Base-by-base conservation (phyloP, 2,329 filamentous ascomycete species). In the Paracorniculantispora psalliotae region DNA sequence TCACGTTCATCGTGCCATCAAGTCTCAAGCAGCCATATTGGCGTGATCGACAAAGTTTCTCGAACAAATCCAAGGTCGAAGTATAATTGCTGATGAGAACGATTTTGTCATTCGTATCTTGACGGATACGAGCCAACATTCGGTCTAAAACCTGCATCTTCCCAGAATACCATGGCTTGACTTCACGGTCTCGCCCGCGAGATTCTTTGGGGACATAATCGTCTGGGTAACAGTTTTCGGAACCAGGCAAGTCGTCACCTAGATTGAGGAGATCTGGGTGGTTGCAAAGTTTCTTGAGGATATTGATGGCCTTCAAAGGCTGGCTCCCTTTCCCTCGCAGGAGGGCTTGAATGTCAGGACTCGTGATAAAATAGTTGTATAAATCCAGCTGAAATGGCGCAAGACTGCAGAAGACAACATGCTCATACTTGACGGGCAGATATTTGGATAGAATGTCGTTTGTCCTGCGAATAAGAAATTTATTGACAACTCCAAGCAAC, bases 381-480 rank as follows among this genome's bases (percentile, higher is more conserved):
- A 99, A 79, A 64, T 91, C 90, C 57, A 92, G 82, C 72, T 99
- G 94, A 75, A 99, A 97, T 0, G 90, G 90, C 17, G 94, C 89
- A 48, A 96, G 81, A 66, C 93, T 93, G 80, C 94, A 99, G 75
- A 99, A 99, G 1, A 99, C 94, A 30, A 99, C 94, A 71, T 99
- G 94, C 73, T 99, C 94, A 74, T 99, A 99, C 77, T 99, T 99
- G 77, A 97, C 87, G 0, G 94, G 94, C 61, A 99, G 77, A 70
- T 99, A 99, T 73, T 99, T 99, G 54, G 93, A 97, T 25, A 99
- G 77, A 62, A 99, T 96, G 69, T 99, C 94, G 81, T 99, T 99
- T 4, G 93, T 97, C 60, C 94, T 87, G 61, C 94, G 89, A 67
- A 99, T 99, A 71, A 99, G 96, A 75, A 99, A 99, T 69, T 96